Conservation (phyloP, 495 filamentous ascomycete genomes). For the Trypethelium eluteriae region DNA sequence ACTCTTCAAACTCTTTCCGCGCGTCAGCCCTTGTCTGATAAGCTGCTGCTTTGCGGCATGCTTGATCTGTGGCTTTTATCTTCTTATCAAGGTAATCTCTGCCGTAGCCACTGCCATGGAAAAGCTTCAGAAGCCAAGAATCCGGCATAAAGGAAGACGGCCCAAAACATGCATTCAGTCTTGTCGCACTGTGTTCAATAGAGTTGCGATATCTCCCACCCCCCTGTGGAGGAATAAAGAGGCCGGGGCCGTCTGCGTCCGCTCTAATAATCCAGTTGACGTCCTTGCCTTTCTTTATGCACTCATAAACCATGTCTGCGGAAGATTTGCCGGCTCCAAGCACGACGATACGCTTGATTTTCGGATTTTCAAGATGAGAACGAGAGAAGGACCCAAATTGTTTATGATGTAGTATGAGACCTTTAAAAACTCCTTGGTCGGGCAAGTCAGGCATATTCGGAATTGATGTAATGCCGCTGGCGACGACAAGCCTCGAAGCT, state of each 20-base stretch:
- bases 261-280: slow-evolving; percentile 41
- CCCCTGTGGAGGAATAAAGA: slow-evolving; percentile 26
- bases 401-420: slow-evolving; percentile 39
- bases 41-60: slow-evolving; percentile 20
- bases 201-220: slow-evolving; percentile 32
- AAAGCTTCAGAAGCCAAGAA: slow-evolving; percentile 31
- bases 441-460: slow-evolving; percentile 33
- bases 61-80: slow-evolving; percentile 19
- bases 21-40: slow-evolving; percentile 23
- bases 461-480: slow-evolving; percentile 35
- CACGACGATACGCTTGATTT: slow-evolving; percentile 31
- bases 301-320: slow-evolving; percentile 39
- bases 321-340: slow-evolving; percentile 42
- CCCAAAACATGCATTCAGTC: slow-evolving; percentile 17
- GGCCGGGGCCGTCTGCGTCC: slow-evolving; percentile 34
- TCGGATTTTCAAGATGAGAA: slow-evolving; percentile 25
- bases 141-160: slow-evolving; percentile 22
- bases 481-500: slow-evolving; percentile 37
- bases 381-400: slow-evolving; percentile 30
- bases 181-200: slow-evolving; percentile 18
- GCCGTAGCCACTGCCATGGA: slow-evolving; percentile 27
- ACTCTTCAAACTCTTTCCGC: slow-evolving; percentile 31
- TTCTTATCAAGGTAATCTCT: slow-evolving; percentile 25
- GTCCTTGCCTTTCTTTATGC: slow-evolving; percentile 33
- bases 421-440: slow-evolving; percentile 24